Evolutionary conservation across 768 basidiomycete species (phyloP).

Genomic region (Boletus reticulatus): DNA sequence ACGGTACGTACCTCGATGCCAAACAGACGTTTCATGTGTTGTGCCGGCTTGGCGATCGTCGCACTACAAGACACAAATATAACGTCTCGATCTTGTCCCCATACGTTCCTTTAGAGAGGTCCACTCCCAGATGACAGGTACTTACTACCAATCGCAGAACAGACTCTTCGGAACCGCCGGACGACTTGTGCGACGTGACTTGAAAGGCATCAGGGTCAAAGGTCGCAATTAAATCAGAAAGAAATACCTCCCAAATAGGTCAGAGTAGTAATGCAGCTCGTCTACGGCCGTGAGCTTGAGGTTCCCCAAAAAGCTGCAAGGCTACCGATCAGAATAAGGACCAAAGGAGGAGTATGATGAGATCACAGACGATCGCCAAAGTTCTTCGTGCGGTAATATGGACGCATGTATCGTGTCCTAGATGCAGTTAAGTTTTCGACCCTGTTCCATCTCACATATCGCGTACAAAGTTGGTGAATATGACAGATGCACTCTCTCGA

Average conservation of each 20-base stretch:
- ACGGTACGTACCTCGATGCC: conserved; percentile 46
- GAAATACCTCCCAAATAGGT: conserved; percentile 71
- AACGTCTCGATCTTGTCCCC: conserved; percentile 43
- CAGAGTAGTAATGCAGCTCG: conserved; percentile 85
- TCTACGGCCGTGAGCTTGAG: conserved; percentile 79
- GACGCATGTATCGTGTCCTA: conserved; percentile 86
- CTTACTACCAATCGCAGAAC: conserved; percentile 75
- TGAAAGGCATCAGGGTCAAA: neutral
- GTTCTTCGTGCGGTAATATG: conserved; percentile 80
- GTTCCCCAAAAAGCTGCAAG: conserved; percentile 66
- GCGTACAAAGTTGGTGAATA: conserved; percentile 88
- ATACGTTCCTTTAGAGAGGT: neutral
- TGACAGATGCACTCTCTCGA: conserved; percentile 70
- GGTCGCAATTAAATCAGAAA: neutral
- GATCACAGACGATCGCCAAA: conserved; percentile 64
- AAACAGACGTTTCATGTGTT: conserved; percentile 77
- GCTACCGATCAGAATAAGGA: conserved; percentile 1
- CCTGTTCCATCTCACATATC: neutral
- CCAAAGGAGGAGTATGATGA: neutral
- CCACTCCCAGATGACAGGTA: neutral
- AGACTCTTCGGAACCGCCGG: conserved; percentile 71
- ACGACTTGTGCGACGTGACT: conserved; percentile 83
- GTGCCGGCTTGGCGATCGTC: conserved; percentile 72
- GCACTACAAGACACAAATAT: conserved; percentile 86
- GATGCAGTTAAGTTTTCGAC: neutral